These are phyloP conservation scores for Bocquillonia castaneifolia DNA, from an alignment of 441 rosid species.

Conservation along the genomic window DNA sequence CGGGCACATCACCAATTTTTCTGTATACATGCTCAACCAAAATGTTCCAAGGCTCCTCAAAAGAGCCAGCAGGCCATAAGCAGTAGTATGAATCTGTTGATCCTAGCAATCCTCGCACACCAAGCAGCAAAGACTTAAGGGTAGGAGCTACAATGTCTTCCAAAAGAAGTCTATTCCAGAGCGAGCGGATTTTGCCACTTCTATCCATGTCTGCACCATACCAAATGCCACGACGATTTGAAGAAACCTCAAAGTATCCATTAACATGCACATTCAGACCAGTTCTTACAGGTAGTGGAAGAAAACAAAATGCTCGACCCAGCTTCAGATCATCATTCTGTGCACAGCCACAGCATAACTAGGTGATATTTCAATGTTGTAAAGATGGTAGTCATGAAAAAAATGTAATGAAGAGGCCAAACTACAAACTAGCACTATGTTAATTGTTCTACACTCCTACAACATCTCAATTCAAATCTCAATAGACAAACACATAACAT, in stretches of 20 bases:
- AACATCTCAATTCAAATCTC: not conserved
- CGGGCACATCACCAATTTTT: conserved; percentile 55
- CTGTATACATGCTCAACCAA: conserved; percentile 79
- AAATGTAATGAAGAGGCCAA: not conserved
- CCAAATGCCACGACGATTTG: conserved; percentile 99
- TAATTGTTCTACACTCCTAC: not conserved
- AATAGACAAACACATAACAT: not conserved
- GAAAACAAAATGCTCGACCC: conserved; percentile 96
- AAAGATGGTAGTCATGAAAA: not conserved
- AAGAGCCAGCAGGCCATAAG: conserved; percentile 79
- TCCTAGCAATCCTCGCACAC: conserved; percentile 62
- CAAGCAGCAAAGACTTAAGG: conserved; percentile 59
- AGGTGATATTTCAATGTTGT: conserved; percentile 22
- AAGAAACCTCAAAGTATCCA: conserved; percentile 96
- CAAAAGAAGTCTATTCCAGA: conserved; percentile 93
- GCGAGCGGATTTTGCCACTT: conserved; percentile 92
- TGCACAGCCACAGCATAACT: conserved; percentile 32
- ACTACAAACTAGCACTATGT: not conserved
- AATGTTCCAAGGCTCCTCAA: conserved; percentile 96
- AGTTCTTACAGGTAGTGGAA: conserved; percentile 93
- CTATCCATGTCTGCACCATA: conserved; percentile 99
- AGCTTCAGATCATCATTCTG: conserved; percentile 66
- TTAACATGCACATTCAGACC: conserved; percentile 87
- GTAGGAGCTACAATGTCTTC: conserved; percentile 88
- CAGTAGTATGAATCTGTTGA: conserved; percentile 63